phyloP scores from a whole-genome alignment of 352 stramenopile genomes.

The Phytophthora kernoviae region DNA sequence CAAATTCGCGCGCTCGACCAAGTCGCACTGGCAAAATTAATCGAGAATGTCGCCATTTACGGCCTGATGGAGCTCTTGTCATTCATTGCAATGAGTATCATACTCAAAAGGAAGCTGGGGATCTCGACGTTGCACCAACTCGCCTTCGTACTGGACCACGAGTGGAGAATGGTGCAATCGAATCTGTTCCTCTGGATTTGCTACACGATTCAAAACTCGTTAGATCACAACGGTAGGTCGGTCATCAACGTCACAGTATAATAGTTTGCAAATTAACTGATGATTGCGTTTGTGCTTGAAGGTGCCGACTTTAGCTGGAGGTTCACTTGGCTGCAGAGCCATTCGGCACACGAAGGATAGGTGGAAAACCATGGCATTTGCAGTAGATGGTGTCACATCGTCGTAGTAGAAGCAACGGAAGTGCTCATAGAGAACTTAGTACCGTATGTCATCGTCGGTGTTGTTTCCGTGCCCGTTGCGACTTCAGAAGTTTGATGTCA shows the following conservation, averaged over 20 bases:
- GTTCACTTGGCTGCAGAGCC: conserved; percentile 19
- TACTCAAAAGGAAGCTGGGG: conserved; percentile 26
- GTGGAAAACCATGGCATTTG: no score
- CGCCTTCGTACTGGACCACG: conserved; percentile 42
- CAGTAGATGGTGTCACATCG: no score
- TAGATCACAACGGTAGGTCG: conserved; percentile 36
- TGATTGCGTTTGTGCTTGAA: conserved; percentile 3
- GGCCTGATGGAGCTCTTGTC: conserved; percentile 32
- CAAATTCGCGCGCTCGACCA: conserved; percentile 30
- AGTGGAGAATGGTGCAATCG: conserved; percentile 41
- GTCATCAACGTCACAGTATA: background rate
- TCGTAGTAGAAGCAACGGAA: no score
- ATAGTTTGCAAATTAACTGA: background rate
- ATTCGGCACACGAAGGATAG: no score
- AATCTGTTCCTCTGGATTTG: conserved; percentile 55
- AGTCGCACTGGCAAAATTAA: conserved; percentile 13
- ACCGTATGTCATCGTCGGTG: no score
- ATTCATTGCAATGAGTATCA: conserved; percentile 18
- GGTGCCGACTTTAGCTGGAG: conserved; percentile 30
- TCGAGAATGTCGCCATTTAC: conserved; percentile 40
- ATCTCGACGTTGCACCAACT: conserved; percentile 38
- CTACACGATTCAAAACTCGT: conserved; percentile 41
- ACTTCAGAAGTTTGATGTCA: background rate
- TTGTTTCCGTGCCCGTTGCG: conserved; percentile 1
- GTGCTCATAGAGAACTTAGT: no score